phyloP scores from a whole-genome alignment of 192 early-diverging fungal species.

The Umbelopsis isabellina region DNA sequence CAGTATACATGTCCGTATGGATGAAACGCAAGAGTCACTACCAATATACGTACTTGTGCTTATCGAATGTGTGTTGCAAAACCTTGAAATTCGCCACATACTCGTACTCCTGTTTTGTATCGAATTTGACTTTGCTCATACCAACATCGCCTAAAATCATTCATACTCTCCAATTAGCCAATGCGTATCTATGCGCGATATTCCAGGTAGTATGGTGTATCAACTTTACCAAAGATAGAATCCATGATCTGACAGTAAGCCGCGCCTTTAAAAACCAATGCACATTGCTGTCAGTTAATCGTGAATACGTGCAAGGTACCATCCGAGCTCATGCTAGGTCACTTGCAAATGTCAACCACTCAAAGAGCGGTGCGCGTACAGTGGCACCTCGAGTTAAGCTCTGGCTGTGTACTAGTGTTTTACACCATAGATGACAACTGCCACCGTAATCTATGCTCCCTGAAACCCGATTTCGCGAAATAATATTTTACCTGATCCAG shows the following conservation, averaged over 20 bases:
- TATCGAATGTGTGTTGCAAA: slow-evolving; percentile 85
- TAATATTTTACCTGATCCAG: slow-evolving; percentile 74
- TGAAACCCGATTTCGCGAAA: too few species aligned
- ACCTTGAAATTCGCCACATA: slow-evolving; percentile 96
- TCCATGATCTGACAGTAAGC: slow-evolving; percentile 74
- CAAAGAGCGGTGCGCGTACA: too few species aligned
- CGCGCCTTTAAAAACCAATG: slow-evolving; percentile 52
- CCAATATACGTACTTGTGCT: slow-evolving; percentile 63
- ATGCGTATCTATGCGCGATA: neutral
- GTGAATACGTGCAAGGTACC: too few species aligned
- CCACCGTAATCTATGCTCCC: too few species aligned
- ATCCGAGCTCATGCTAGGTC: too few species aligned
- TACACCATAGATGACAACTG: too few species aligned
- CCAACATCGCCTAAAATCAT: slow-evolving; percentile 67
- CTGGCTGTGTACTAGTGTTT: too few species aligned
- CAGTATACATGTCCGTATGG: neutral
- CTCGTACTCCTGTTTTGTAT: slow-evolving; percentile 95
- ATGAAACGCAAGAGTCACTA: neutral
- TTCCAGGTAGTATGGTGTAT: neutral
- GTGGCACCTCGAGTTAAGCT: too few species aligned
- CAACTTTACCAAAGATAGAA: slow-evolving; percentile 62
- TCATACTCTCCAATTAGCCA: slow-evolving; percentile 3
- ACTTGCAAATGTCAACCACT: too few species aligned
- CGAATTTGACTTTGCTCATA: slow-evolving; percentile 91
- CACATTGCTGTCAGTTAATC: neutral